Evolutionary conservation across 108 stramenopile species (phyloP).

Genomic region (Nitzschia palea): DNA sequence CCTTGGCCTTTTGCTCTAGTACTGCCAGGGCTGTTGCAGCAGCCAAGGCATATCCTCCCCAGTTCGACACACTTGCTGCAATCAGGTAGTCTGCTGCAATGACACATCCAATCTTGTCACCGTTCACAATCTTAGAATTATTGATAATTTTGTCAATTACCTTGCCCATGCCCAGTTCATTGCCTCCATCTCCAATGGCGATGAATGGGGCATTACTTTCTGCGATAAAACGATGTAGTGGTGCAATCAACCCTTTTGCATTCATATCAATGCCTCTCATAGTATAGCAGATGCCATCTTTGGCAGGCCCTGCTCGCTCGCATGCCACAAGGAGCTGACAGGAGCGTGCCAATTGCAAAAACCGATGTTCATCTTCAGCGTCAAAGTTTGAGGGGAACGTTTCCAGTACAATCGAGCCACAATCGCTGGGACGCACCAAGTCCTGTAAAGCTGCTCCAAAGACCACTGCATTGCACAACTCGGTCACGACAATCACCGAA

Average conservation of each 20-base stretch:
- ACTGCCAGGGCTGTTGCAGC: conserved; percentile 55
- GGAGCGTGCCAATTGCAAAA: conserved; percentile 34
- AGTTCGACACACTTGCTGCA: conserved; percentile 83
- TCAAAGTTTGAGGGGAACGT: conserved; percentile 41
- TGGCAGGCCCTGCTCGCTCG: conserved; percentile 77
- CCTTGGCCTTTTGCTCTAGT: neutral
- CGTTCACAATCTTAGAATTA: conserved; percentile 54
- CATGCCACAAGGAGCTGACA: conserved; percentile 66
- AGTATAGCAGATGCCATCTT: conserved; percentile 80
- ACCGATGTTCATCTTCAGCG: conserved; percentile 44
- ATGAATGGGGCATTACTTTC: conserved; percentile 19
- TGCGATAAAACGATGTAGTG: conserved; percentile 51
- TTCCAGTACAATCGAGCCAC: conserved; percentile 34
- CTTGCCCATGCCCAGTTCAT: conserved; percentile 90
- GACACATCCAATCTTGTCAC: conserved; percentile 66
- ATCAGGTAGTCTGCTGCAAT: conserved; percentile 66
- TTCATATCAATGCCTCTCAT: conserved; percentile 85
- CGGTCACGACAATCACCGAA: conserved; percentile 57
- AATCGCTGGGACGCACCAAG: conserved; percentile 15
- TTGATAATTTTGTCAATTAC: conserved; percentile 52
- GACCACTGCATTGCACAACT: conserved; percentile 65
- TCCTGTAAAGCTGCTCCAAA: conserved; percentile 38
- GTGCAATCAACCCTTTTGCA: conserved; percentile 60
- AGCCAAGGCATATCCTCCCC: conserved; percentile 85
- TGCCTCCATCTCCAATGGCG: conserved; percentile 59